Evolutionary conservation across 305 asterid genomes (phyloP).

Genomic region (Fraxinus sp.): DNA sequence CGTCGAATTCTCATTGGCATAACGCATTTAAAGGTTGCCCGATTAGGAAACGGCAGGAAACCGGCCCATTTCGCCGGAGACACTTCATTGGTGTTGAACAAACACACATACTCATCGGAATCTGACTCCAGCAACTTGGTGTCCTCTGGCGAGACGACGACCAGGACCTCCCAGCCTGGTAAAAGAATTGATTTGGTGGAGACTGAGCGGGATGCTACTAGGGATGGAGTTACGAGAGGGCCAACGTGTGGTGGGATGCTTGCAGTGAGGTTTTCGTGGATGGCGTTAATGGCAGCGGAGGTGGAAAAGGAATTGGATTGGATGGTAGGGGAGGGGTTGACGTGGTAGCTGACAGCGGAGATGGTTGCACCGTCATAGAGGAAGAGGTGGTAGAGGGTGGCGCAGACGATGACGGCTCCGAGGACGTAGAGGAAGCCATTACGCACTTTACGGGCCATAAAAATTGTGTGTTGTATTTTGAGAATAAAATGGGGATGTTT

Average conservation of each 20-base stretch:
- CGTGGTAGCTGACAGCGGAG: constrained; percentile 13
- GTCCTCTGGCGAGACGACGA: constrained; percentile 45
- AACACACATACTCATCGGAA: constrained; percentile 33
- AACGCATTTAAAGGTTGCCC: constrained; percentile 50
- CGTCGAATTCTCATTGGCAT: constrained; percentile 50
- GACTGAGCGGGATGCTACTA: neutral
- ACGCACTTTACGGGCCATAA: constrained; percentile 65
- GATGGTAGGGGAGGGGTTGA: constrained; percentile 27
- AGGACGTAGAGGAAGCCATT: constrained; percentile 45
- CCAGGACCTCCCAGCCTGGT: constrained; percentile 79
- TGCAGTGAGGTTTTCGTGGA: constrained; percentile 22
- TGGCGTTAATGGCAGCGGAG: constrained; percentile 9
- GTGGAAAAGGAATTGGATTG: constrained; percentile 8
- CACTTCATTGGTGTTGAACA: constrained; percentile 36
- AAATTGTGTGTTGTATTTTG: neutral
- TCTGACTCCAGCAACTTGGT: constrained; percentile 16
- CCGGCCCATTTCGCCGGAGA: constrained; percentile 54
- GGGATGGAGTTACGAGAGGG: neutral
- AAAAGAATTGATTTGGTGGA: constrained; percentile 54
- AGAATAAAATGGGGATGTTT: neutral
- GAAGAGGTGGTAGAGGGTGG: constrained; percentile 53
- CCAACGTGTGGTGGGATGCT: neutral
- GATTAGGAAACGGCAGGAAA: constrained; percentile 47
- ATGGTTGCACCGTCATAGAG: constrained; percentile 38
- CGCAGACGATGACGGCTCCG: constrained; percentile 47